A percentile compares a stretch with the other conserved stretches of the same genome.
Evolutionary conservation across 495 filamentous ascomycete genomes (phyloP).

Genomic region (Chlorociboria aeruginascens): DNA sequence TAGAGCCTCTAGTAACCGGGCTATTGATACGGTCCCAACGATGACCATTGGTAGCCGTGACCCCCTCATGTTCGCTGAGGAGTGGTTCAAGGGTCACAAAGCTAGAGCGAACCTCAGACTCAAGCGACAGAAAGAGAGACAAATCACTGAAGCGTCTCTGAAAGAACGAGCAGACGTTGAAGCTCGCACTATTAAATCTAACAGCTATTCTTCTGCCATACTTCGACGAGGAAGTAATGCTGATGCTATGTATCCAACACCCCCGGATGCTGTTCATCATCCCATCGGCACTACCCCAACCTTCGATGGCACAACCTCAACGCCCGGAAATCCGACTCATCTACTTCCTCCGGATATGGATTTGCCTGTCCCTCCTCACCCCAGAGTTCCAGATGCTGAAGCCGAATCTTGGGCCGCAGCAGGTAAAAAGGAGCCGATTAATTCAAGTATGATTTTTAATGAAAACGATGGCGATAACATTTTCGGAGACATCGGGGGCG

Average conservation of each 20-base stretch:
- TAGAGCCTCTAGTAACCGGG: constrained; percentile 6
- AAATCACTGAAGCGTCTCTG: constrained; percentile 25
- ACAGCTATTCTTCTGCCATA: constrained; percentile 28
- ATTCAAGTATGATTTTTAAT: constrained; percentile 32
- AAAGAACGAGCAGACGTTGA: constrained; percentile 27
- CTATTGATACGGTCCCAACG: not conserved
- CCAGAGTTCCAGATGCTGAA: constrained; percentile 13
- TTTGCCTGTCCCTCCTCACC: constrained; percentile 9
- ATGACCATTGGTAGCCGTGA: constrained; percentile 26
- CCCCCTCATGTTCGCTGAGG: constrained; percentile 53
- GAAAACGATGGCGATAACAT: constrained; percentile 48
- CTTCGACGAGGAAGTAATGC: constrained; percentile 40
- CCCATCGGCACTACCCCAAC: constrained; percentile 33
- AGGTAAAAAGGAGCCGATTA: constrained; percentile 20
- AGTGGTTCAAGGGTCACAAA: constrained; percentile 45
- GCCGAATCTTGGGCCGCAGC: constrained; percentile 16
- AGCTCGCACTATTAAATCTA: constrained; percentile 19
- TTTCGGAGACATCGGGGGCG: constrained; percentile 58
- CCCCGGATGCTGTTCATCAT: constrained; percentile 59
- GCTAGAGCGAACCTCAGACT: constrained; percentile 34
- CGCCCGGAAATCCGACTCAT: constrained; percentile 29
- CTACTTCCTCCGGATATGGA: constrained; percentile 4
- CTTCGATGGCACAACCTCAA: constrained; percentile 34
- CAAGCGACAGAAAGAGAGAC: constrained; percentile 41
- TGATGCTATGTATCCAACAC: constrained; percentile 74